Conservation (phyloP, 352 stramenopile genomes). For the Phytophthora quininea region DNA sequence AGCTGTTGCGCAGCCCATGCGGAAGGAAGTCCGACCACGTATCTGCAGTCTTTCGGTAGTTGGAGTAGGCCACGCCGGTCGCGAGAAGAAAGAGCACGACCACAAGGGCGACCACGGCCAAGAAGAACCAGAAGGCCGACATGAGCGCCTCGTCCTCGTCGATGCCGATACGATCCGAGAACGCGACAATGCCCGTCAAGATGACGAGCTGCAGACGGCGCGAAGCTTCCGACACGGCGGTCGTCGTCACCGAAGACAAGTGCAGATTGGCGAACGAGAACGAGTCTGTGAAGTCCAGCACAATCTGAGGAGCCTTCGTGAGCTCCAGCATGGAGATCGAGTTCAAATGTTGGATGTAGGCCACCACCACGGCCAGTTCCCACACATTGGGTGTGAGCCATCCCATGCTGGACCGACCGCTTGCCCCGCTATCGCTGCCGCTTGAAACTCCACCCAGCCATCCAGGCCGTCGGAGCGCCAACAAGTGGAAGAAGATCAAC, state of each 20-base stretch:
- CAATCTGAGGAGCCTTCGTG: constrained; percentile 75
- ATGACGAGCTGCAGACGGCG: constrained; percentile 55
- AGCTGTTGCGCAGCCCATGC: constrained; percentile 35
- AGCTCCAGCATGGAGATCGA: constrained; percentile 79
- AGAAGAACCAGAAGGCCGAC: constrained; percentile 50
- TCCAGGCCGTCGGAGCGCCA: constrained; percentile 48
- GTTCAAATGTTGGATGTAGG: constrained; percentile 76
- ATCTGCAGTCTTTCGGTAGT: constrained; percentile 30
- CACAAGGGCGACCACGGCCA: constrained; percentile 44
- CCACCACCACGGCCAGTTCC: constrained; percentile 63
- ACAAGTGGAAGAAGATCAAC: constrained; percentile 62
- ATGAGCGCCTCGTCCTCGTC: constrained; percentile 53
- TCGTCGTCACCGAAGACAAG: constrained; percentile 45
- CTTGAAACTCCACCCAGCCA: constrained; percentile 42
- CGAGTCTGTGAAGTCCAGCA: constrained; percentile 77
- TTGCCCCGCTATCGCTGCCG: constrained; percentile 12
- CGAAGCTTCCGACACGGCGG: constrained; percentile 31
- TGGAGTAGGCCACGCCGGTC: constrained; percentile 23
- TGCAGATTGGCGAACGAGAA: constrained; percentile 78
- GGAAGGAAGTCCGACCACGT: constrained; percentile 31
- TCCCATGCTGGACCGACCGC: constrained; percentile 24
- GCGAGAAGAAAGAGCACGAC: constrained; percentile 45
- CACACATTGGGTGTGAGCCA: constrained; percentile 72
- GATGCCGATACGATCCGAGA: constrained; percentile 69
- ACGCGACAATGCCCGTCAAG: constrained; percentile 73